Evolutionary conservation across 495 filamentous ascomycete species (phyloP).

Genomic region (Aspergillus baeticus): DNA sequence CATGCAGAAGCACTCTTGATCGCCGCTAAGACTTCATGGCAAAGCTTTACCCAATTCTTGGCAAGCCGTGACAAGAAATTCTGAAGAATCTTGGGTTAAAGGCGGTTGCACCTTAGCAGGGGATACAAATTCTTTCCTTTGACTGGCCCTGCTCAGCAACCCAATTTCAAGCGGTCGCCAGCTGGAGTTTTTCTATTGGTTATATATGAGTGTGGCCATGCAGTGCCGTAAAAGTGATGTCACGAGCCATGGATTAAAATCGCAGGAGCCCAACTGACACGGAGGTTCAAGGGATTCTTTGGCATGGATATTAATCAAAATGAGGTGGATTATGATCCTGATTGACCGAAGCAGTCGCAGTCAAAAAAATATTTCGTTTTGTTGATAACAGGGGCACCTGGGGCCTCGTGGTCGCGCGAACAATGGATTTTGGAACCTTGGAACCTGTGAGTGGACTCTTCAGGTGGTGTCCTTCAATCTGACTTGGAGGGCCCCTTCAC

Average conservation of each 20-base stretch:
- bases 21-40: slow-evolving; percentile 12
- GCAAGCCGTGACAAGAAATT: background rate
- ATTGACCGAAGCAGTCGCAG: no score
- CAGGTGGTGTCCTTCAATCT: no score
- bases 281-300: no score
- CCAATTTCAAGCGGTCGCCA: background rate
- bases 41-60: slow-evolving; percentile 14
- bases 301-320: no score
- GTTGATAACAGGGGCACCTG: no score
- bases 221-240: background rate
- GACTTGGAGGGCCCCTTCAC: no score
- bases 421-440: no score
- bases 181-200: background rate
- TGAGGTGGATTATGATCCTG: no score
- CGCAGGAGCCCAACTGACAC: no score
- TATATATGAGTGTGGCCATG: background rate
- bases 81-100: background rate
- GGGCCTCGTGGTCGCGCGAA: no score
- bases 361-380: no score
- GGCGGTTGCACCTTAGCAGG: background rate
- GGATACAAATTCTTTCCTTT: background rate
- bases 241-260: background rate
- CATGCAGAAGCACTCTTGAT: background rate
- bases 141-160: background rate
- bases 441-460: no score